A percentile compares a stretch with the other conserved stretches of the same genome.
Evolutionary conservation across 2,329 filamentous ascomycete genomes (phyloP).

Genomic region (Alternaria consortialis): DNA sequence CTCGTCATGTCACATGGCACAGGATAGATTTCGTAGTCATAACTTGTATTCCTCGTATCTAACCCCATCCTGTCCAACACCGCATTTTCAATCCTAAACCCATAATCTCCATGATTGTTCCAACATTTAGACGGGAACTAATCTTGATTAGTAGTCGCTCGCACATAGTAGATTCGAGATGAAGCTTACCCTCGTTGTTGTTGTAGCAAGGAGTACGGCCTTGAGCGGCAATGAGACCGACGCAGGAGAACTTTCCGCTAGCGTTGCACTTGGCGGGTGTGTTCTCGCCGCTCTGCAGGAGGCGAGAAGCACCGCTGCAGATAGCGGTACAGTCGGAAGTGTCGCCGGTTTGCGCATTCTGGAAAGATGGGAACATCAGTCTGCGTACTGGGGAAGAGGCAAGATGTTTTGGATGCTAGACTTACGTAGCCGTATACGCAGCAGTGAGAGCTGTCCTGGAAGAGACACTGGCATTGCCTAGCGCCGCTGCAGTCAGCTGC

Average conservation of each 20-base stretch:
- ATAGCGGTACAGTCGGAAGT: conserved; percentile 9
- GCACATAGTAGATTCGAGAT: accelerated
- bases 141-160: neutral
- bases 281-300: conserved; percentile 11
- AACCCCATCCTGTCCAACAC: neutral
- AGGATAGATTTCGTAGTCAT: neutral
- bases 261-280: conserved; percentile 14
- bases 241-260: conserved; percentile 17
- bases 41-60: neutral
- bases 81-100: neutral
- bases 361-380: neutral
- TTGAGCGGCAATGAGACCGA: conserved; percentile 15
- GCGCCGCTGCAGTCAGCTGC: conserved; percentile 6
- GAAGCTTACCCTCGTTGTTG: neutral
- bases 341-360: conserved; percentile 4
- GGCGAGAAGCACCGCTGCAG: conserved; percentile 12
- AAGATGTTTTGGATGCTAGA: neutral
- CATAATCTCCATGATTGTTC: neutral
- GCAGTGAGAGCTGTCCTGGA: conserved; percentile 18
- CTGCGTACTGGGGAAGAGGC: neutral
- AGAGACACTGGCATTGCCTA: conserved; percentile 17
- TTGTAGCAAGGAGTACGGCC: conserved; percentile 18
- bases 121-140: neutral
- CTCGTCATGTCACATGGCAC: accelerated
- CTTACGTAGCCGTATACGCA: conserved; percentile 16